Base-by-base conservation (phyloP, 2,329 filamentous ascomycete genomes). In the Xylariaceae sp. region DNA sequence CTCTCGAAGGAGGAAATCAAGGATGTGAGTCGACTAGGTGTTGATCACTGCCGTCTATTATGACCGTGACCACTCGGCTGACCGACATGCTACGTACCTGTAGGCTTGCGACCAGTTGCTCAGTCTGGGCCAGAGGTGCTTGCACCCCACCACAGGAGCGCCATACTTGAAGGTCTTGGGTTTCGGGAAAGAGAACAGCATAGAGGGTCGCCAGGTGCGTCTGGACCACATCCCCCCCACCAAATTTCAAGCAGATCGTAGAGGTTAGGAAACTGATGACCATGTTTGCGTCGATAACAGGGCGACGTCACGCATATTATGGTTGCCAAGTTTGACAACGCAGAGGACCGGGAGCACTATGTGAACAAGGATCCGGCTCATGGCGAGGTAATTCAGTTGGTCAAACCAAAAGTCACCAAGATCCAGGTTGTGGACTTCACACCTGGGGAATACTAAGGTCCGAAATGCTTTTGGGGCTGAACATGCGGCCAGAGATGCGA, bases 341-440 rank as follows among this genome's bases (percentile, higher is more conserved):
- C 75, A 32, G 78, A 81, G 58, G 85, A 89, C 62, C 73, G 85
- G 51, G 78, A 83, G 58, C 89, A 88, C 64, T 89, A 89, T 64
- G 66, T 85, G 2, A 67, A 78, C 46, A 73, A 79, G 29, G 86
- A 89, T 60, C 84, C 84, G 0, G 77, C 71, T 32, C 86, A 89
- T 68, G 69, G 74, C 50, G 78, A 70, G 0, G 88, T 88, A 63
- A 72, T 80, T 7, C 71, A 75, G 56, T 77, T 71, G 58, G 66
- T 80, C 34, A 70, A 72, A 6, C 71, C 69, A 5, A 61, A 81
- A 12, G 56, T 83, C 29, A 72, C 80, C 55, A 77, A 76, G 62
- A 73, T 76, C 2, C 74, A 78, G 56, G 80, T 85, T 4, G 62
- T 86, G 6, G 83, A 86, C 68, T 86, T 84, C 68, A 74, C 71